A percentile compares a stretch with the other conserved stretches of the same genome.
These are phyloP conservation scores for Ophiosphaerella narmari DNA, from an alignment of 2,329 filamentous ascomycete genomes.

Conservation along the genomic window DNA sequence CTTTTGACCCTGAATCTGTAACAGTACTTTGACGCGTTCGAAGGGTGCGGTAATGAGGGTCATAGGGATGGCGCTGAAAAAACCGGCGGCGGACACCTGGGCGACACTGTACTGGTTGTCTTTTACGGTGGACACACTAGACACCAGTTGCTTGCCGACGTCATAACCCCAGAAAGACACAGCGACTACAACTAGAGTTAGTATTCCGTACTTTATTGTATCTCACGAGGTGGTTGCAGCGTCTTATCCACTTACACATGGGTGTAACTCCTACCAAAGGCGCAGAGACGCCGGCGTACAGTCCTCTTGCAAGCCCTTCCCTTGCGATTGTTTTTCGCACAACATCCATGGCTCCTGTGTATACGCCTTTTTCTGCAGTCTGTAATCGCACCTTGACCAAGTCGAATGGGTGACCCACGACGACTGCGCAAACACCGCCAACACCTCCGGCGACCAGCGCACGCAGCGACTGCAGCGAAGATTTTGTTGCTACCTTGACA, in stretches of 20 bases:
- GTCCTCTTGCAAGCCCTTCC: slow-evolving; percentile 76
- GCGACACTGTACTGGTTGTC: slow-evolving; percentile 77
- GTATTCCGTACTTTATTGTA: neutral
- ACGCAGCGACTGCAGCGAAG: slow-evolving; percentile 68
- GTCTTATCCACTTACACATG: slow-evolving; percentile 76
- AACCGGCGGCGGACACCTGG: slow-evolving; percentile 89
- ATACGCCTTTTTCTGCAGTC: slow-evolving; percentile 92
- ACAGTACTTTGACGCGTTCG: slow-evolving; percentile 97
- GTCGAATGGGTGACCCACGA: slow-evolving; percentile 95
- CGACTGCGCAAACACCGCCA: slow-evolving; percentile 88
- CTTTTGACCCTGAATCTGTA: slow-evolving; percentile 96
- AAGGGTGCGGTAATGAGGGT: slow-evolving; percentile 98
- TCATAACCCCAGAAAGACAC: slow-evolving; percentile 86
- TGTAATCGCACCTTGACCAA: slow-evolving; percentile 97
- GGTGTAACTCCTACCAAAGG: slow-evolving; percentile 94
- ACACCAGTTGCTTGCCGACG: slow-evolving; percentile 87
- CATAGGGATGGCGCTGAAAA: slow-evolving; percentile 95
- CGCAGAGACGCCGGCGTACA: slow-evolving; percentile 97
- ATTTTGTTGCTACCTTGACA: slow-evolving; percentile 56
- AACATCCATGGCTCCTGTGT: slow-evolving; percentile 87
- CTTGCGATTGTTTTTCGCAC: slow-evolving; percentile 85
- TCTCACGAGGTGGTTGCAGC: neutral
- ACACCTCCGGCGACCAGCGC: slow-evolving; percentile 89
- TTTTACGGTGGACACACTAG: slow-evolving; percentile 66
- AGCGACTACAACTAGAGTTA: slow-evolving; percentile 54